Evolutionary conservation across 768 basidiomycete species (phyloP).

Genomic region (Lactarius psammicola): DNA sequence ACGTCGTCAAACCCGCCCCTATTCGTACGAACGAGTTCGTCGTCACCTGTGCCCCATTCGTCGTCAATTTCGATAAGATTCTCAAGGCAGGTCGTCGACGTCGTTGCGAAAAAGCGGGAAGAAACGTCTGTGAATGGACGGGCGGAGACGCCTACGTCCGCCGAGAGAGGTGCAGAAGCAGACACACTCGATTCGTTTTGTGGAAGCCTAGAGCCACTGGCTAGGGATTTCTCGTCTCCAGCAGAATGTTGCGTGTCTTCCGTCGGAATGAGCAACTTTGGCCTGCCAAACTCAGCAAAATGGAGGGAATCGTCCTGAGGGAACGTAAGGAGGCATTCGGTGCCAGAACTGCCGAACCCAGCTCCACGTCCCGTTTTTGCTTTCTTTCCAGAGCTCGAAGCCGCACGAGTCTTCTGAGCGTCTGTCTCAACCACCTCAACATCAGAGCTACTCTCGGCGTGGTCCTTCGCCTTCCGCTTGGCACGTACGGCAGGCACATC

Average conservation of each 20-base stretch:
- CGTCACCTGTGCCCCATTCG: conserved; percentile 74
- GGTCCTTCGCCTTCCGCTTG: conserved; percentile 21
- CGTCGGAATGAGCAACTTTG: conserved; percentile 12
- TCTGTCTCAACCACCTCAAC: conserved; percentile 26
- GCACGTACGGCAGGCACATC: conserved; percentile 19
- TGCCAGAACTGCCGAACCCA: too few relatives aligned
- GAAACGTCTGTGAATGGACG: too few relatives aligned
- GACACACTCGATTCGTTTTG: background rate
- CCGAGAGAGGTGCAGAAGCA: background rate
- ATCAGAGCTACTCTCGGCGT: conserved; percentile 20
- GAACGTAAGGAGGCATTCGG: background rate
- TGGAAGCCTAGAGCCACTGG: too few relatives aligned
- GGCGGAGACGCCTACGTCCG: background rate
- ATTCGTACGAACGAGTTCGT: conserved; percentile 47
- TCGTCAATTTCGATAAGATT: conserved; percentile 35
- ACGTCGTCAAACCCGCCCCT: conserved; percentile 32
- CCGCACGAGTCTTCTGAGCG: background rate
- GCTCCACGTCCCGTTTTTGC: conserved; percentile 11
- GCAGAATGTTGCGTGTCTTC: background rate
- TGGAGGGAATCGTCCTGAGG: background rate
- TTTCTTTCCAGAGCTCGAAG: conserved; percentile 11
- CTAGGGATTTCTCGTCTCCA: background rate
- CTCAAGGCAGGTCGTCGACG: background rate
- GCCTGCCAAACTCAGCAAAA: conserved; percentile 21
- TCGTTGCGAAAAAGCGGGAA: background rate